A percentile compares a stretch with the other conserved stretches of the same genome.
These are phyloP conservation scores for Lactarius quietus DNA, from an alignment of 768 basidiomycete species.

Conservation along the genomic window DNA sequence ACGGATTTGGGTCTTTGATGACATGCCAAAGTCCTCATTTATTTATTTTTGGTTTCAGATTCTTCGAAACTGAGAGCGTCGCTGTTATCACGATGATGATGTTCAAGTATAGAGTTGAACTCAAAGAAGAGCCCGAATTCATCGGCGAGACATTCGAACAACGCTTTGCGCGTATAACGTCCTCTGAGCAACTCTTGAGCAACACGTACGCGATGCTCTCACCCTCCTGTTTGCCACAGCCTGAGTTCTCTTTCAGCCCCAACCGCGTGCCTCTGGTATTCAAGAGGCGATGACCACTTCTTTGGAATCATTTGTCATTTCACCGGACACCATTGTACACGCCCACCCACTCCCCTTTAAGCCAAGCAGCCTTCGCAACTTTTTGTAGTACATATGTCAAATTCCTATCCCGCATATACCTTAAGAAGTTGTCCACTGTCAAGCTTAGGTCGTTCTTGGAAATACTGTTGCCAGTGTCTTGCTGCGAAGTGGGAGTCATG, in stretches of 20 bases:
- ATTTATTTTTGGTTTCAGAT: constrained; percentile 31
- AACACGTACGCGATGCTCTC: not conserved
- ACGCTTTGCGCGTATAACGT: constrained; percentile 33
- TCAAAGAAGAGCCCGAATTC: constrained; percentile 50
- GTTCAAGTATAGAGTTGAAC: constrained; percentile 42
- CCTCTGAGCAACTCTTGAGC: not conserved
- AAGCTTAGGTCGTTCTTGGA: no score
- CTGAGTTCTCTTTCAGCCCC: constrained; percentile 10
- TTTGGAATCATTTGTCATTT: not conserved
- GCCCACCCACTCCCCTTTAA: no score
- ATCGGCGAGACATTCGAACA: constrained; percentile 43
- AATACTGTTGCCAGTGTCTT: no score
- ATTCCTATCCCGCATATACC: no score
- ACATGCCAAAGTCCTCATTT: not conserved
- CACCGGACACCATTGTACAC: no score
- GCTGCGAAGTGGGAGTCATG: no score
- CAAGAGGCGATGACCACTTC: constrained; percentile 13
- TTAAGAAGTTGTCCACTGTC: no score
- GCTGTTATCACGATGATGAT: constrained; percentile 47
- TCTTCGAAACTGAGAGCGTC: constrained; percentile 48
- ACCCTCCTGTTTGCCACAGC: not conserved
- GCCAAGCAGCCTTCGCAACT: no score
- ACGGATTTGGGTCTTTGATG: not conserved
- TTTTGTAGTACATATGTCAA: no score
- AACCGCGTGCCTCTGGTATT: constrained; percentile 25